phyloP scores from a whole-genome alignment of 768 basidiomycete species.

The Leccinum arenicola region DNA sequence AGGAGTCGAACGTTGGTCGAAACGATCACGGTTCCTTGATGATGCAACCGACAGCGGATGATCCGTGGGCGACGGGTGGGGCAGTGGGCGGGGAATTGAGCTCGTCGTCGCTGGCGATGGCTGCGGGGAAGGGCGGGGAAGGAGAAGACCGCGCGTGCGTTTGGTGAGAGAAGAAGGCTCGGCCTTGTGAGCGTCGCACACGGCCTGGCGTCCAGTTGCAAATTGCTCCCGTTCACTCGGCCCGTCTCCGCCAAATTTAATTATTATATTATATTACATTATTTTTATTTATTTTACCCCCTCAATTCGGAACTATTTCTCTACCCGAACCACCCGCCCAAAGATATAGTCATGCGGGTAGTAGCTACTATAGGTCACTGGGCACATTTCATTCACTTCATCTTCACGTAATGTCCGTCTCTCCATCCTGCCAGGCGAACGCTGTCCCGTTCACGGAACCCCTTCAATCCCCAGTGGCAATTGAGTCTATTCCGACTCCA shows the following conservation, averaged over 20 bases:
- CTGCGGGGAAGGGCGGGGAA: neutral
- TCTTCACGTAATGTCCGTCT: slow-evolving; percentile 7
- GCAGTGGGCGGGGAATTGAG: neutral
- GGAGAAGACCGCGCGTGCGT: slow-evolving; percentile 10
- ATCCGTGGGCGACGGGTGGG: slow-evolving; percentile 15
- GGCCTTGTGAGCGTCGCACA: slow-evolving; percentile 17
- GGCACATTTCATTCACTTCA: neutral
- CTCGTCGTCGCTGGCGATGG: slow-evolving; percentile 15
- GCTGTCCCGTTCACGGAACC: slow-evolving; percentile 1
- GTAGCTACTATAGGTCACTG: neutral
- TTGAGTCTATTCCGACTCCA: slow-evolving; percentile 4
- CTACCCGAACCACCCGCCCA: neutral
- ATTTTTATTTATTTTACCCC: neutral
- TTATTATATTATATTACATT: neutral
- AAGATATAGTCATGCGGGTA: slow-evolving; percentile 4
- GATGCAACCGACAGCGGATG: slow-evolving; percentile 23
- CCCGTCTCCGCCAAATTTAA: slow-evolving; percentile 9
- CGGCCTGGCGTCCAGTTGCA: slow-evolving; percentile 14
- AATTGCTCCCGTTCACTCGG: slow-evolving; percentile 26
- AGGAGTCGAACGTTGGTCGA: slow-evolving; percentile 15
- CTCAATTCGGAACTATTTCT: slow-evolving; percentile 9
- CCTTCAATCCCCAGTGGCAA: slow-evolving; percentile 1
- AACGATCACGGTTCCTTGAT: slow-evolving; percentile 30
- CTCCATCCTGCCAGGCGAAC: neutral
- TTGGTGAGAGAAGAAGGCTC: slow-evolving; percentile 22